Conservation (phyloP, 2,329 filamentous ascomycete species). For the Xylaria sp. region DNA sequence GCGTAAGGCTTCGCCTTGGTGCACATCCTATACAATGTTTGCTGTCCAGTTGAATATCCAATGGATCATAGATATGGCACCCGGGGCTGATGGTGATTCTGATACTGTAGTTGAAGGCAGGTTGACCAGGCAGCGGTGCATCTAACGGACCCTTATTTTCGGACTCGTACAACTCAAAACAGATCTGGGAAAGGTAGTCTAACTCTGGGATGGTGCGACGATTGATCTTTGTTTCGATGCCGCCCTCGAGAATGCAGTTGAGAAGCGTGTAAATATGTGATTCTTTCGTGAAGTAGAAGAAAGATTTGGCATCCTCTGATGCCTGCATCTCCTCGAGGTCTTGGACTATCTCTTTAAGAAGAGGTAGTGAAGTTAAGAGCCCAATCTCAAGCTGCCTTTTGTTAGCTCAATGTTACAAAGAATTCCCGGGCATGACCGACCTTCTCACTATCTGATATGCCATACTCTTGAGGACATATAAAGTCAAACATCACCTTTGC, state of each 20-base stretch:
- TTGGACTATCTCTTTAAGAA: constrained; percentile 95
- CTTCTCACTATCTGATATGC: constrained; percentile 94
- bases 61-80: constrained; percentile 94
- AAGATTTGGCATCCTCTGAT: constrained; percentile 90
- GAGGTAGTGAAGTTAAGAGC: constrained; percentile 87
- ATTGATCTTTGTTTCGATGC: constrained; percentile 95
- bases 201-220: constrained; percentile 95
- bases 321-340: constrained; percentile 98
- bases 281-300: constrained; percentile 99
- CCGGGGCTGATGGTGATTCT: constrained; percentile 95
- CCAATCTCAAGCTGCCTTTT: constrained; percentile 82
- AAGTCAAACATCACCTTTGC: constrained; percentile 98
- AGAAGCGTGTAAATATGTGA: constrained; percentile 98
- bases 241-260: constrained; percentile 97
- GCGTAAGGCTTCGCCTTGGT: constrained; percentile 86
- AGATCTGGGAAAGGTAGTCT: constrained; percentile 97
- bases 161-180: constrained; percentile 97
- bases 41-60: constrained; percentile 95
- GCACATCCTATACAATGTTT: constrained; percentile 96
- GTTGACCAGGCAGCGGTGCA: constrained; percentile 63
- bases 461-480: constrained; percentile 97
- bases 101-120: constrained; percentile 92
- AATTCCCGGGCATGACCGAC: constrained; percentile 40
- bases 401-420: constrained; percentile 32
- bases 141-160: constrained; percentile 71